A percentile compares a stretch with the other conserved stretches of the same genome.
These are phyloP conservation scores for Blastocystis sp. DNA, from an alignment of 352 stramenopile genomes.

Conservation along the genomic window DNA sequence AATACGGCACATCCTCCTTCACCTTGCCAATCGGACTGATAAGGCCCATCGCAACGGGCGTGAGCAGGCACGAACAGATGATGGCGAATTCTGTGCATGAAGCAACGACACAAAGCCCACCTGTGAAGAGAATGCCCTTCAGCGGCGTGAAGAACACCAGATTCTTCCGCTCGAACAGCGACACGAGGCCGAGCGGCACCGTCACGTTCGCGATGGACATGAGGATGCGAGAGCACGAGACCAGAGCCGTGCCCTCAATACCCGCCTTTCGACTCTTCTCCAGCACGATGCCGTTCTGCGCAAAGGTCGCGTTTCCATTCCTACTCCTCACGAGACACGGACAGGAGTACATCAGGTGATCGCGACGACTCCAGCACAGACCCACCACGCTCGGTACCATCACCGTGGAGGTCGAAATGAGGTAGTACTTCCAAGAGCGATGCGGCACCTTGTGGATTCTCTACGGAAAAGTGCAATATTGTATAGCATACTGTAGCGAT, in stretches of 20 bases:
- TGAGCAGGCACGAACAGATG: slow-evolving; percentile 46
- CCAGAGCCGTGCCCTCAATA: slow-evolving; percentile 19
- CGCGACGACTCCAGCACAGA: slow-evolving; percentile 53
- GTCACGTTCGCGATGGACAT: slow-evolving; percentile 56
- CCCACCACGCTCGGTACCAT: slow-evolving; percentile 55
- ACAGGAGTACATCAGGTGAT: slow-evolving; percentile 27
- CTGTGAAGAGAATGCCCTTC: slow-evolving; percentile 68
- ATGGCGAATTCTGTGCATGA: slow-evolving; percentile 51
- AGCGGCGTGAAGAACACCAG: slow-evolving; percentile 66
- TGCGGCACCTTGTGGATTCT: slow-evolving; percentile 71
- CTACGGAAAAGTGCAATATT: neutral
- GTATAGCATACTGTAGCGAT: slow-evolving; percentile 37
- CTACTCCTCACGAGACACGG: neutral
- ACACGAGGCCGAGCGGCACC: slow-evolving; percentile 40
- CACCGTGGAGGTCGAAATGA: slow-evolving; percentile 39
- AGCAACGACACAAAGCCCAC: neutral
- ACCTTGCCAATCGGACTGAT: slow-evolving; percentile 48
- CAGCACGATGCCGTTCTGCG: slow-evolving; percentile 27
- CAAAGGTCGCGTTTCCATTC: slow-evolving; percentile 48
- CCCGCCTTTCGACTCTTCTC: slow-evolving; percentile 25
- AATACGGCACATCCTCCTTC: neutral
- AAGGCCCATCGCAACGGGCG: slow-evolving; percentile 33
- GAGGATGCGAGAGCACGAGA: slow-evolving; percentile 16
- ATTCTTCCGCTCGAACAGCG: slow-evolving; percentile 40
- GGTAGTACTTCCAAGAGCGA: slow-evolving; percentile 62